Percentiles rank a stretch among this genome's conserved stretches.
phyloP scores from a whole-genome alignment of 345 rosid species.

The Eucalyptus coolabah region DNA sequence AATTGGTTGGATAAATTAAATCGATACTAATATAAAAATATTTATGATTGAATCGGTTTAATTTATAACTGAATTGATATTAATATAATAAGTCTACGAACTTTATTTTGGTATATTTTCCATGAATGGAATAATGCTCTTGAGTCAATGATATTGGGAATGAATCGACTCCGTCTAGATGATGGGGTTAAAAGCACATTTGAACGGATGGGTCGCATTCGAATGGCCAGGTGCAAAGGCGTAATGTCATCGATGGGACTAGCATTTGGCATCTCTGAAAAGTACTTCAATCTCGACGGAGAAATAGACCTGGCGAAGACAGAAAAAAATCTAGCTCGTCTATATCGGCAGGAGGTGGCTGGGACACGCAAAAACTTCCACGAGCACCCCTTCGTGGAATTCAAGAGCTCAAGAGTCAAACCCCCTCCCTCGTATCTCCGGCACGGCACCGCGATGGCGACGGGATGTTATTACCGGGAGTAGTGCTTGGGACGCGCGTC shows the following conservation, averaged over 20 bases:
- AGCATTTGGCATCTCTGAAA: not conserved
- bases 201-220: not conserved
- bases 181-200: not conserved
- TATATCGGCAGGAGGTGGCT: not conserved
- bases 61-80: no score
- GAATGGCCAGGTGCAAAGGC: not conserved
- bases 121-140: not conserved
- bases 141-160: rapidly evolving
- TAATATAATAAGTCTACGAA: no score
- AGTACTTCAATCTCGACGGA: not conserved
- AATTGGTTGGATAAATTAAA: no score
- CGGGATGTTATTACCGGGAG: not conserved
- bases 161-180: not conserved
- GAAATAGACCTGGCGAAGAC: not conserved
- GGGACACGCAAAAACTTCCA: not conserved
- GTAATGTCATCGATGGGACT: not conserved
- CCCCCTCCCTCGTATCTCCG: not conserved
- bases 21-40: no score
- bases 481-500: not conserved
- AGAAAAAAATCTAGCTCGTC: not conserved
- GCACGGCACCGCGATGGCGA: not conserved
- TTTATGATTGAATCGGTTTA: no score
- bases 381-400: not conserved
- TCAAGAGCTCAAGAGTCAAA: not conserved
- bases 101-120: no score